Conservation (phyloP, 108 stramenopile species). For the Bacterosira constricta region DNA sequence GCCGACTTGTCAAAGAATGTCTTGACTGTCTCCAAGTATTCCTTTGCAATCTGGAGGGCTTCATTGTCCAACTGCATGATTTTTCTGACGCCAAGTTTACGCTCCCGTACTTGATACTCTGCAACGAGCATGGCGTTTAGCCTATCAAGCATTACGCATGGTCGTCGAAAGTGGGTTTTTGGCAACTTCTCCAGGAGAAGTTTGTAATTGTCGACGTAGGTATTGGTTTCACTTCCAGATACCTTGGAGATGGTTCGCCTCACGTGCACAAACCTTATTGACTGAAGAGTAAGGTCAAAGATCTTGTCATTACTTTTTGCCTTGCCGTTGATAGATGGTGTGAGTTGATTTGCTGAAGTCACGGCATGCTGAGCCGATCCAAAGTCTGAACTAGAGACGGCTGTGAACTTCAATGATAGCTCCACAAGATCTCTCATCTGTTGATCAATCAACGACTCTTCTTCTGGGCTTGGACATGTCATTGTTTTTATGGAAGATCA, state of each 20-base stretch:
- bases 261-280: conserved; percentile 31
- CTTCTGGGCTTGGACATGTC: conserved; percentile 25
- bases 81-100: background rate
- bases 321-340: background rate
- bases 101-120: conserved; percentile 15
- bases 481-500: conserved; percentile 24
- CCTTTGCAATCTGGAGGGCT: conserved; percentile 14
- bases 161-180: conserved; percentile 18
- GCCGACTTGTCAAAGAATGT: conserved; percentile 18
- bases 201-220: conserved; percentile 23
- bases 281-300: conserved; percentile 25
- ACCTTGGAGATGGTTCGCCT: conserved; percentile 16
- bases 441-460: conserved; percentile 36
- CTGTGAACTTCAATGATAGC: conserved; percentile 15
- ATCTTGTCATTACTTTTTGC: conserved; percentile 9
- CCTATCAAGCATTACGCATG: conserved; percentile 35
- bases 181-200: conserved; percentile 16
- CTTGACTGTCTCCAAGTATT: conserved; percentile 20
- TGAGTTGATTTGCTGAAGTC: background rate
- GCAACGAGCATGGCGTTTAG: conserved; percentile 32
- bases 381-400: background rate
- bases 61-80: conserved; percentile 9
- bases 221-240: background rate
- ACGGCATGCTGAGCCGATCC: background rate
- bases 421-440: conserved; percentile 27